Base-by-base conservation (phyloP, 345 rosid genomes). In the Microcos paniculata region DNA sequence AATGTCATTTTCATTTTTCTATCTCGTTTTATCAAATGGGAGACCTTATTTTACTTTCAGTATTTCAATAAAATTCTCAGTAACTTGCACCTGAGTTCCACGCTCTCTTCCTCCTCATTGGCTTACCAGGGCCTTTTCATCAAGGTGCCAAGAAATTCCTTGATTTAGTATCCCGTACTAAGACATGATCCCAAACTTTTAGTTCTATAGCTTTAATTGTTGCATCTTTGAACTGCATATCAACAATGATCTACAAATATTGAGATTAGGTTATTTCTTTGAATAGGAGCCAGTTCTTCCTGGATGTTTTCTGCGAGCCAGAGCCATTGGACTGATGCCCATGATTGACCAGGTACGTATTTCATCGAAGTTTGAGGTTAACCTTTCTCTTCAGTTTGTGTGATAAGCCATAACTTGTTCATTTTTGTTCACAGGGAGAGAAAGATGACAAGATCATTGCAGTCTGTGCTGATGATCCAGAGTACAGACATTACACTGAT, bases 361-460 rank as follows among this genome's bases (percentile, higher is more conserved):
- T 65, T 56, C 56, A 31, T 33, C 33, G 42, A 61, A 55, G 46
- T 52, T 48, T 43, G 21, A 66, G 57, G 10, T n/a, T n/a, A 45
- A 51, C 8, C 19, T 58, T 61, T 33, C 33, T 46, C 24, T 68
- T 35, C 35, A 58, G 19, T 80, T 58, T n/a, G 40, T 42, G 30
- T 51, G 72, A n/a, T n/a, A n/a, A n/a, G n/a, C n/a, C n/a, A 69
- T 73, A 77, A 61, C 26, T 18, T 43, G 24, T 62, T 52, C 61
- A 24, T 71, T 21, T 8, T 73, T 43, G 11, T 65, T 14, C 70
- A 19, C 77, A 94, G 98, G 99, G 99, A 64, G 98, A 93, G 88
- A 95, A 91, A 86, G 99, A 95, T 77, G 99, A 95, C 81, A 95
- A 95, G 85, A 93, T 95, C 79, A 95, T 95, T 12, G 99, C 99